These are phyloP conservation scores for Rhodamnia argentea DNA, from an alignment of 345 rosid genomes.

Conservation along the genomic window DNA sequence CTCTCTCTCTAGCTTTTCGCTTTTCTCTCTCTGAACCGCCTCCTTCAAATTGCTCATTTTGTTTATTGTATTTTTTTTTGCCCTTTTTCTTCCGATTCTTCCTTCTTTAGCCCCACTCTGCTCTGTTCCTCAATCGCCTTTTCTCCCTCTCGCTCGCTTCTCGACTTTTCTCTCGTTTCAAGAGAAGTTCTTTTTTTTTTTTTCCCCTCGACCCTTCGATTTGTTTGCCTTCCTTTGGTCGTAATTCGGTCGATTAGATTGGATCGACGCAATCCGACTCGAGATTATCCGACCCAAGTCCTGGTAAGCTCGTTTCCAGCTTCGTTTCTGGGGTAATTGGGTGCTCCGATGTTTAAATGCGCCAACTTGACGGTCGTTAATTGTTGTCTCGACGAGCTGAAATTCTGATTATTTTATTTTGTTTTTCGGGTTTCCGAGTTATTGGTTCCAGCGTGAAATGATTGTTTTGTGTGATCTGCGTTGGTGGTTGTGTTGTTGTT, in stretches of 20 bases:
- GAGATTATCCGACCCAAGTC: background rate
- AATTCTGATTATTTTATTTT: background rate
- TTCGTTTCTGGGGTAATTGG: background rate
- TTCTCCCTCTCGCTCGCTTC: background rate
- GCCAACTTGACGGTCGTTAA: background rate
- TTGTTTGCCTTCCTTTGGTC: background rate
- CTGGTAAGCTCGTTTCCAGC: constrained; percentile 1
- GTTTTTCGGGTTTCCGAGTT: background rate
- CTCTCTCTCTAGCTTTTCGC: constrained; percentile 2
- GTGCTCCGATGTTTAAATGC: background rate
- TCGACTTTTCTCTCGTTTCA: background rate
- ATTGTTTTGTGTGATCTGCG: background rate
- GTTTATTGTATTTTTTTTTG: background rate
- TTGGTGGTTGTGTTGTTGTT: background rate
- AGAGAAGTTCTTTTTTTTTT: background rate
- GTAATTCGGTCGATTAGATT: background rate
- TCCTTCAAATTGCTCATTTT: background rate
- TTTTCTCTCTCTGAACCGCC: background rate
- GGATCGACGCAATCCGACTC: background rate
- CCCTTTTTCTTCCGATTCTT: background rate
- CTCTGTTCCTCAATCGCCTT: background rate
- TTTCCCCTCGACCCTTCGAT: background rate
- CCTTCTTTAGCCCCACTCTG: background rate
- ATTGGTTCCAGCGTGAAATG: background rate
- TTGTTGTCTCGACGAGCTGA: background rate